phyloP scores from a whole-genome alignment of 2,329 filamentous ascomycete species.

The Aspergillus fijiensis region DNA sequence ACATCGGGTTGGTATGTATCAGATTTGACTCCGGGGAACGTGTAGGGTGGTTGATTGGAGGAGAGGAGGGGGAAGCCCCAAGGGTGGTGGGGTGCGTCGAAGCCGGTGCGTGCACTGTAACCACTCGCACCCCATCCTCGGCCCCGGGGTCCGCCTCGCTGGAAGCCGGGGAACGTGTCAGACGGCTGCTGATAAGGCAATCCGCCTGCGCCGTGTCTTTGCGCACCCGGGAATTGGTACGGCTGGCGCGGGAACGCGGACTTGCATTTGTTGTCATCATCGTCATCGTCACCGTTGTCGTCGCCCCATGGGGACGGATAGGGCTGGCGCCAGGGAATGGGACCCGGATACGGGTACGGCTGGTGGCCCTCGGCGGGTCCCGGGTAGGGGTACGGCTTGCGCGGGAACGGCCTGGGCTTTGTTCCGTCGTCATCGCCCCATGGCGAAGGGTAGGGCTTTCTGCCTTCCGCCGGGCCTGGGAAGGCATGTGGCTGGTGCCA shows the following conservation, averaged over 20 bases:
- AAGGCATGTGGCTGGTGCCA: too few species aligned
- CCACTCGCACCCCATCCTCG: too few species aligned
- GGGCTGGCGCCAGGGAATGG: neutral
- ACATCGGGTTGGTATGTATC: slow-evolving; percentile 2
- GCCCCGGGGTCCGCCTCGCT: neutral
- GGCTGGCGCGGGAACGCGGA: neutral
- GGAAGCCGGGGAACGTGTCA: neutral
- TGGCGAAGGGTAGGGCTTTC: too few species aligned
- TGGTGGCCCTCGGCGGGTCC: too few species aligned
- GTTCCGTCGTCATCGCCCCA: slow-evolving; percentile 21
- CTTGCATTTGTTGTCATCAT: neutral
- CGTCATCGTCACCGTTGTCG: neutral
- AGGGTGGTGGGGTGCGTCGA: too few species aligned
- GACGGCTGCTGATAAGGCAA: too few species aligned
- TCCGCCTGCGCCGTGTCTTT: too few species aligned
- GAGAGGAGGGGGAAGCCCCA: too few species aligned
- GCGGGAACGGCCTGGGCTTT: too few species aligned
- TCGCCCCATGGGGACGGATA: neutral
- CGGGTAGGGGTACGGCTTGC: too few species aligned
- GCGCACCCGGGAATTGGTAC: too few species aligned
- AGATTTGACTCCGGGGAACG: neutral
- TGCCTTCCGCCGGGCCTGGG: too few species aligned
- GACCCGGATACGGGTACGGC: neutral
- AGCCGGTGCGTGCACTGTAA: neutral
- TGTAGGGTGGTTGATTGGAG: neutral